phyloP scores from a whole-genome alignment of 768 basidiomycete genomes.

The Galerina marginata region DNA sequence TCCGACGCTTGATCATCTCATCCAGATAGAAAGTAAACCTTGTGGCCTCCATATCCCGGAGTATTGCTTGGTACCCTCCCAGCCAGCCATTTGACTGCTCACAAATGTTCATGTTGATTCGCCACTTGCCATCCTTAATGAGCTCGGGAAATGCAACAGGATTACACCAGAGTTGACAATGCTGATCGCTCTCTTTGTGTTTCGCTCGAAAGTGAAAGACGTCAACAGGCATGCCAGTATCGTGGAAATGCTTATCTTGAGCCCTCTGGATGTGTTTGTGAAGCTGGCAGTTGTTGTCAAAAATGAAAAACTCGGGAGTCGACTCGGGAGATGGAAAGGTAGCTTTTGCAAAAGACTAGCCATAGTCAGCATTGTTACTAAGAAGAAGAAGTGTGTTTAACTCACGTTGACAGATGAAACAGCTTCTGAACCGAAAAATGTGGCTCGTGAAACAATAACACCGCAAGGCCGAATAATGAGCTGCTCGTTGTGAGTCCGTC shows the following conservation, averaged over 20 bases:
- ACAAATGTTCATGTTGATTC: slow-evolving; percentile 39
- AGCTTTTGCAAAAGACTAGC: slow-evolving; percentile 23
- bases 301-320: slow-evolving; percentile 25
- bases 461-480: slow-evolving; percentile 31
- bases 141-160: slow-evolving; percentile 27
- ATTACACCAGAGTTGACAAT: slow-evolving; percentile 33
- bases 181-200: slow-evolving; percentile 27
- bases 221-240: slow-evolving; percentile 26
- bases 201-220: slow-evolving; percentile 35
- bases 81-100: slow-evolving; percentile 43
- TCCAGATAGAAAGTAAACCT: slow-evolving; percentile 40
- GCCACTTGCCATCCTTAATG: slow-evolving; percentile 22
- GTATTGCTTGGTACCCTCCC: slow-evolving; percentile 32
- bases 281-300: slow-evolving; percentile 31
- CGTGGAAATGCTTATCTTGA: slow-evolving; percentile 22
- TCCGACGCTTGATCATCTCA: slow-evolving; percentile 34
- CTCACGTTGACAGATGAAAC: slow-evolving; percentile 25
- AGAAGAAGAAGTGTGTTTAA: neutral
- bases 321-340: slow-evolving; percentile 24
- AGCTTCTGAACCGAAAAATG: slow-evolving; percentile 35
- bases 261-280: slow-evolving; percentile 13
- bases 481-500: slow-evolving; percentile 37
- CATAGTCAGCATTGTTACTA: neutral
- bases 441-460: slow-evolving; percentile 30
- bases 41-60: slow-evolving; percentile 32